Conservation (phyloP, 2,329 filamentous ascomycete genomes). For the Conoideocrella luteorostrata region DNA sequence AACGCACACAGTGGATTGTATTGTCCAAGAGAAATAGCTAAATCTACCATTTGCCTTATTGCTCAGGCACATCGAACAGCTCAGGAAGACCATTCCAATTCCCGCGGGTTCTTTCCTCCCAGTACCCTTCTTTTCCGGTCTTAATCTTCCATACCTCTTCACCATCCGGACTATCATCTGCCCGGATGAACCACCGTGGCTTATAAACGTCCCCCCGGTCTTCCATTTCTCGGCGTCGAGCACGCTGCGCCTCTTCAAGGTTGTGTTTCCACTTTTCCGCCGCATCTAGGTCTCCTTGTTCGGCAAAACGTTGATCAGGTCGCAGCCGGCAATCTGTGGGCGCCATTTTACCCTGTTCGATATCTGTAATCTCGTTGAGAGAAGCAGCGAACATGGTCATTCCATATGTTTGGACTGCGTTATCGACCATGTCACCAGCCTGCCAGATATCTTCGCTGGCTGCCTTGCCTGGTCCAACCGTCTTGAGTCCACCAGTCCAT, state of each 20-base stretch:
- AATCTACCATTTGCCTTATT: slow-evolving; percentile 14
- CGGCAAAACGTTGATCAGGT: slow-evolving; percentile 80
- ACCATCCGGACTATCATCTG: slow-evolving; percentile 49
- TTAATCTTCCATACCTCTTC: slow-evolving; percentile 73
- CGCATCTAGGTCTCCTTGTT: slow-evolving; percentile 72
- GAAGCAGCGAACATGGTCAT: slow-evolving; percentile 79
- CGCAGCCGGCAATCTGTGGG: slow-evolving; percentile 77
- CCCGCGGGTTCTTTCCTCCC: slow-evolving; percentile 72
- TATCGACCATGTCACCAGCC: slow-evolving; percentile 69
- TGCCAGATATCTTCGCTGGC: slow-evolving; percentile 69
- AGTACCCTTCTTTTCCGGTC: slow-evolving; percentile 81
- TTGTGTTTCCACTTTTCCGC: slow-evolving; percentile 78
- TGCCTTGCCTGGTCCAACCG: slow-evolving; percentile 56
- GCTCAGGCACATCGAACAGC: slow-evolving; percentile 35
- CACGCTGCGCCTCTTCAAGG: slow-evolving; percentile 80
- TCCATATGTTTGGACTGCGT: slow-evolving; percentile 75
- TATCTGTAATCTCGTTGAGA: slow-evolving; percentile 78
- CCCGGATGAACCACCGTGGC: slow-evolving; percentile 79
- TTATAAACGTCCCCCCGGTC: slow-evolving; percentile 63
- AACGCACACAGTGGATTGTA: too few species aligned
- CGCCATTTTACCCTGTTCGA: slow-evolving; percentile 70
- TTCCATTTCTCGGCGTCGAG: slow-evolving; percentile 68
- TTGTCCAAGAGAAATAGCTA: too few species aligned
- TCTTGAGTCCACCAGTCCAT: slow-evolving; percentile 71
- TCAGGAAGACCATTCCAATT: slow-evolving; percentile 55